phyloP scores from a whole-genome alignment of 176 grass and related monocot genomes.

The Areca catechu region DNA sequence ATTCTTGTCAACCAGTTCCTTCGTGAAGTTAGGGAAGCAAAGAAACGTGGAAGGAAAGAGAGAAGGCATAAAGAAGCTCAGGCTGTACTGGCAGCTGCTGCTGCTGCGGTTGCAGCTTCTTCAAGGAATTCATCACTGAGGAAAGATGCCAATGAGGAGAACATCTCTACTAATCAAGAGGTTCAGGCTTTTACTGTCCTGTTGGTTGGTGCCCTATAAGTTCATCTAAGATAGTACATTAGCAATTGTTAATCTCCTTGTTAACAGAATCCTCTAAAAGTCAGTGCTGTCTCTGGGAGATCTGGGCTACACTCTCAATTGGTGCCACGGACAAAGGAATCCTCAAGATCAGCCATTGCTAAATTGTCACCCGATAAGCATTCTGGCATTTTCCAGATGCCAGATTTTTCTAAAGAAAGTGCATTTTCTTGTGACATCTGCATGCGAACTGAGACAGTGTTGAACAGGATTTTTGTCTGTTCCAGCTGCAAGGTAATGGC shows the following conservation, averaged over 20 bases:
- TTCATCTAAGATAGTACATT: too few species aligned
- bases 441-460: conserved; percentile 59
- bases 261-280: conserved; percentile 38
- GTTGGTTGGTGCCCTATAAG: background rate
- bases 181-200: conserved; percentile 25
- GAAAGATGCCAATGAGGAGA: conserved; percentile 69
- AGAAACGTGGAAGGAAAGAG: conserved; percentile 94
- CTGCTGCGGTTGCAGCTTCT: conserved; percentile 70
- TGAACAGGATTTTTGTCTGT: conserved; percentile 95
- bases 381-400: conserved; percentile 56
- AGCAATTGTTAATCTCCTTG: conserved; percentile 10
- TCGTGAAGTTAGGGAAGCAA: conserved; percentile 88
- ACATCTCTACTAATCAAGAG: conserved; percentile 38
- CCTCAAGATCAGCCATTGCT: conserved; percentile 34
- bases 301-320: conserved; percentile 24
- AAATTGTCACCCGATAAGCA: conserved; percentile 60
- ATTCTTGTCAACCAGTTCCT: conserved; percentile 90
- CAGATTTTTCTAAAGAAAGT: conserved; percentile 74
- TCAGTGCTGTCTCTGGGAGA: conserved; percentile 37
- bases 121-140: conserved; percentile 61
- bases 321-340: conserved; percentile 44
- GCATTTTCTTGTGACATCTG: conserved; percentile 75
- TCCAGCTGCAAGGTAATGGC: conserved; percentile 68
- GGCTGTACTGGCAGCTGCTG: conserved; percentile 78
- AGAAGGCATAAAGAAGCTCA: conserved; percentile 95